Evolutionary conservation across 1,284 basidiomycete species (phyloP), one percentile per base, ranked within the genome.

Genomic region (Tylopilus sp.): DNA sequence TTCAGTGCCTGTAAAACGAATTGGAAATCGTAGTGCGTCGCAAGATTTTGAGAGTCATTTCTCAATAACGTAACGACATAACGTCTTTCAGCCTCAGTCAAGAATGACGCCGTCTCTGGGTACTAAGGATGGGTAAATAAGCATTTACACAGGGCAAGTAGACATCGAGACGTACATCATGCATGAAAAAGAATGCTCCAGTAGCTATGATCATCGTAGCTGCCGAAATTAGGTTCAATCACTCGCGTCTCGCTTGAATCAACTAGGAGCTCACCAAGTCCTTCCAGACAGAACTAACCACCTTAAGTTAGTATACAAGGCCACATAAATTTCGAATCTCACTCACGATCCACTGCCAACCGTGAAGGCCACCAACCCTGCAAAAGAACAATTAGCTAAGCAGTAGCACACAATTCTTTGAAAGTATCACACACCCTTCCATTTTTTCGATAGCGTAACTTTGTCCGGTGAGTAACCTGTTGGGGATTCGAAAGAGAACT

Each of bases 291-390:
- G 49, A 71, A 71, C 69, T 71, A 43, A 28, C n/a, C 49, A 35
- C 19, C 13, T 44, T 28, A 13, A 11, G 40, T 52, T 6, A 61
- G 44, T 22, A 48, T 22, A 29, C 24, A 31, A 33, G 28, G n/a
- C 13, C 13, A 26, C 22, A 36, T 17, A 37, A 25, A 32, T 8
- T 2, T 50, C 20, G 9, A 26, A 24, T 13, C 7, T 25, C n/a
- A 62, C 78, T 74, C 54, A 79, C 76, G 46, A 79, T 77, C 76
- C 77, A 78, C 41, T 72, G 68, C 74, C 72, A 73, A 17, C 71
- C 70, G 49, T 66, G 72, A 24, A 72, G 59, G 26, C 72, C 72
- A 28, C 61, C 69, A 77, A 68, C 49, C 24, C 70, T 73, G 40
- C 32, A 22, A 35, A 22, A 25, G 24, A 2, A 4, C 39, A 22